These are phyloP conservation scores for Talinum fruticosum DNA, from an alignment of 148 eudicot species.

Conservation along the genomic window DNA sequence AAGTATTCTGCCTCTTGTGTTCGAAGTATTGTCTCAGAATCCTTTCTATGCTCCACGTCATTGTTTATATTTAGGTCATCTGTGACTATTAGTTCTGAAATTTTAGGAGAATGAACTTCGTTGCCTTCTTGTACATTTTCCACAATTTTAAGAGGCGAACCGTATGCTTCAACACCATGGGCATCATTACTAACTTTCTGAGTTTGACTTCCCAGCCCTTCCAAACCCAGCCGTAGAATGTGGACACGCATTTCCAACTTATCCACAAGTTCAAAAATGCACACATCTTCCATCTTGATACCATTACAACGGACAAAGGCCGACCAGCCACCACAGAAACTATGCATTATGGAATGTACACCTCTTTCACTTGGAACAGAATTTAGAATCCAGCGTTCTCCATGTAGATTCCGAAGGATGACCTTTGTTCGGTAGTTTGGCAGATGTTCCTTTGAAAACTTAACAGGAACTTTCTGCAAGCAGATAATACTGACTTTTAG, in stretches of 20 bases:
- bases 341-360: constrained; percentile 42
- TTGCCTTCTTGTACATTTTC: constrained; percentile 11
- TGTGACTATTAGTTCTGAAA: constrained; percentile 3
- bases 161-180: constrained; percentile 23
- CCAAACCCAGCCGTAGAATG: constrained; percentile 56
- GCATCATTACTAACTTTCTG: constrained; percentile 25
- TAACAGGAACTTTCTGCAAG: constrained; percentile 68
- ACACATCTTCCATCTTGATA: constrained; percentile 75
- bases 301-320: constrained; percentile 79
- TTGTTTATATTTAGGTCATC: constrained; percentile 1
- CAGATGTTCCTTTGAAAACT: constrained; percentile 61
- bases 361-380: constrained; percentile 54
- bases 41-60: neutral
- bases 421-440: constrained; percentile 63
- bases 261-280: constrained; percentile 85
- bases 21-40: constrained; percentile 3
- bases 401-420: constrained; percentile 63
- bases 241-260: constrained; percentile 80
- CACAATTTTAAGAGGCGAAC: neutral
- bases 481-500: neutral
- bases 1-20: constrained; percentile 3
- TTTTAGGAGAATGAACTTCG: neutral
- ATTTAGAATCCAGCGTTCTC: constrained; percentile 69
- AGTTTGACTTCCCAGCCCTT: constrained; percentile 48
- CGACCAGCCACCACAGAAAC: constrained; percentile 87